Evolutionary conservation across 306 rosid genomes (phyloP), one percentile per base, ranked within the genome.

Genomic region (Bauhinia variegata): DNA sequence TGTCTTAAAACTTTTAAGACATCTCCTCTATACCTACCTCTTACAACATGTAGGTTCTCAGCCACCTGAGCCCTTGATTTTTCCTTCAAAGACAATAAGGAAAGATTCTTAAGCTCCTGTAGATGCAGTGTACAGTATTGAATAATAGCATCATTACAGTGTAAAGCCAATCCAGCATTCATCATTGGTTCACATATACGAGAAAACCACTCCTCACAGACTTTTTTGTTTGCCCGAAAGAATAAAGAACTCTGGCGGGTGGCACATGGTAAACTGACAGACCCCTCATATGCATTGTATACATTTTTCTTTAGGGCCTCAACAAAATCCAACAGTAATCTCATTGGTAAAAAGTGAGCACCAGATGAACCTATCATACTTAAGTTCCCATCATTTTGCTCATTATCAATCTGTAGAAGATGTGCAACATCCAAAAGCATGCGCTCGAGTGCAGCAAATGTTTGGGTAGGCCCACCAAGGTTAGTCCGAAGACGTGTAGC

Each of bases 101-200:
- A 89, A 63, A 84, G 84, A 80, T 79, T 92, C 74, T 76, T 84
- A 56, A 92, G 83, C 77, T 92, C 98, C 79, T 85, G 95, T 77
- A 92, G 78, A 52, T 86, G 96, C 73, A 89, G 80, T 16, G 89
- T 77, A 75, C 96, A 87, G 43, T 92, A 92, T 38, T 92, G 98
- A 77, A 92, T 79, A 75, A 87, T 87, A 66, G 95, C 95, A 75
- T 89, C 95, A 60, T 89, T 83, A 71, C 89, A 85, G 70, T 89
- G 98, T 44, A 92, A 74, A 78, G 98, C 92, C 88, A 92, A 80
- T 41, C 96, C 98, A 63, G 96, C 98, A 79, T 84, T 87, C 95
- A 92, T 92, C 98, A 92, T 92, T 23, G 98, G 98, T 73, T 92
- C 98, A 80, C 96, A 89, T 63, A 92, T 92, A 53, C 98, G 98